These are phyloP conservation scores for Phellopilus nigrolimitatus DNA, from an alignment of 1,284 basidiomycete species.

Conservation along the genomic window DNA sequence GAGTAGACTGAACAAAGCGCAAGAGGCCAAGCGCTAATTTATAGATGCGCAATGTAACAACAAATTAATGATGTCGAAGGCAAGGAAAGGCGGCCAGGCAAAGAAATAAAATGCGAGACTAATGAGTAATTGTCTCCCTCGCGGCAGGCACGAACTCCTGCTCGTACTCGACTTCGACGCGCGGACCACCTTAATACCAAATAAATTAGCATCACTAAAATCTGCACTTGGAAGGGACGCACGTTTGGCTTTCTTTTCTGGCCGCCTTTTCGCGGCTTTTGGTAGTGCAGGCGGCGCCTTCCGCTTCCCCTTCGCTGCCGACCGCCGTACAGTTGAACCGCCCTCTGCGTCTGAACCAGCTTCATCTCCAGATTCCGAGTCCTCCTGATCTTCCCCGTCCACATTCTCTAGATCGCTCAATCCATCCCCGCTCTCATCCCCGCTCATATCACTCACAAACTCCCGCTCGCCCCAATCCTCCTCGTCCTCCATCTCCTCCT, in stretches of 20 bases:
- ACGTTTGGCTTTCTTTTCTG: conserved; percentile 58
- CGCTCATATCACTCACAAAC: conserved; percentile 84
- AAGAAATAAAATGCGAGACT: neutral
- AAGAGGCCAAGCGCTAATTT: neutral
- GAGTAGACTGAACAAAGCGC: conserved; percentile 1
- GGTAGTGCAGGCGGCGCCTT: conserved; percentile 45
- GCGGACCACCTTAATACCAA: conserved; percentile 54
- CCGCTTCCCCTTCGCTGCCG: conserved; percentile 56
- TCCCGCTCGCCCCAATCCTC: conserved; percentile 72
- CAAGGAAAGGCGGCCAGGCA: no score
- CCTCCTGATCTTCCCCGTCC: conserved; percentile 28
- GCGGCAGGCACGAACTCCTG: conserved; percentile 44
- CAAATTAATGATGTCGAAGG: no score
- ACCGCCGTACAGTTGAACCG: conserved; percentile 20
- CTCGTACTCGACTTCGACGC: conserved; percentile 95
- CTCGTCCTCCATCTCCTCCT: conserved; percentile 51
- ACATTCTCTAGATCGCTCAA: conserved; percentile 74
- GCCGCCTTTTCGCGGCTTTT: conserved; percentile 44
- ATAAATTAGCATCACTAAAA: conserved; percentile 21
- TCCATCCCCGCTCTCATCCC: conserved; percentile 51
- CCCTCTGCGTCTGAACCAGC: conserved; percentile 31
- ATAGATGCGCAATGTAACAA: neutral
- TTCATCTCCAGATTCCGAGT: conserved; percentile 36
- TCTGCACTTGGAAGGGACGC: conserved; percentile 27
- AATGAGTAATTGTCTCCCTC: conserved; percentile 15